phyloP scores from a whole-genome alignment of 192 early-diverging fungal species.

The Phlyctochytrium arcticum region DNA sequence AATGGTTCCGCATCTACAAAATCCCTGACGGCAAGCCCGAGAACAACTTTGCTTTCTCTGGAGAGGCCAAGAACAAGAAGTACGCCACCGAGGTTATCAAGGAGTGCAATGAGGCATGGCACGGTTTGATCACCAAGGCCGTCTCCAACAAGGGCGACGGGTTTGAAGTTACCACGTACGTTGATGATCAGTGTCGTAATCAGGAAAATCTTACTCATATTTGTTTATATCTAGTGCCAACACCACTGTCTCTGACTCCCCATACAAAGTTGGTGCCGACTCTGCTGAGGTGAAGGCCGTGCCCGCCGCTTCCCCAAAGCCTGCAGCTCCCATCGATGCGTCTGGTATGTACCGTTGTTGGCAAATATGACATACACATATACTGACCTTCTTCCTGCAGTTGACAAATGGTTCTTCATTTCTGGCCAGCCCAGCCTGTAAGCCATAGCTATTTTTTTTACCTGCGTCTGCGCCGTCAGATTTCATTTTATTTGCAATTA shows the following conservation, averaged over 20 bases:
- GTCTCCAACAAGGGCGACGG: slow-evolving; percentile 61
- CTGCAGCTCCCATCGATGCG: slow-evolving; percentile 70
- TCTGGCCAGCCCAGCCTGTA: slow-evolving; percentile 59
- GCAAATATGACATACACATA: slow-evolving; percentile 4
- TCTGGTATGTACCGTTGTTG: slow-evolving; percentile 44
- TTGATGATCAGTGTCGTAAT: too few species aligned
- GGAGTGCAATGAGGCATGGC: slow-evolving; percentile 95
- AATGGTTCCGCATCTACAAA: slow-evolving; percentile 99
- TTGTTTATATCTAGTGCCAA: slow-evolving; percentile 42
- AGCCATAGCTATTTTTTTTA: not conserved
- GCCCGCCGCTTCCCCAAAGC: slow-evolving; percentile 43
- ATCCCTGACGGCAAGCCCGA: slow-evolving; percentile 99
- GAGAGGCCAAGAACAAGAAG: slow-evolving; percentile 66
- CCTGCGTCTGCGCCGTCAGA: too few species aligned
- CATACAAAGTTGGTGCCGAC: slow-evolving; percentile 61
- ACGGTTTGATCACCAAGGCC: slow-evolving; percentile 65
- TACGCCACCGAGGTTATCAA: slow-evolving; percentile 87
- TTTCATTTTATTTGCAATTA: too few species aligned
- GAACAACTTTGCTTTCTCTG: slow-evolving; percentile 98
- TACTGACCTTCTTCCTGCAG: slow-evolving; percentile 19
- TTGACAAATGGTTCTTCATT: slow-evolving; percentile 99
- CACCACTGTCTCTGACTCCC: slow-evolving; percentile 68
- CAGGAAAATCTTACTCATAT: too few species aligned
- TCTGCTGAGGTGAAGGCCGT: slow-evolving; percentile 54
- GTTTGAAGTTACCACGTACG: slow-evolving; percentile 71